Evolutionary conservation across 2,329 filamentous ascomycete genomes (phyloP).

Genomic region (Aspergillus ibericus): DNA sequence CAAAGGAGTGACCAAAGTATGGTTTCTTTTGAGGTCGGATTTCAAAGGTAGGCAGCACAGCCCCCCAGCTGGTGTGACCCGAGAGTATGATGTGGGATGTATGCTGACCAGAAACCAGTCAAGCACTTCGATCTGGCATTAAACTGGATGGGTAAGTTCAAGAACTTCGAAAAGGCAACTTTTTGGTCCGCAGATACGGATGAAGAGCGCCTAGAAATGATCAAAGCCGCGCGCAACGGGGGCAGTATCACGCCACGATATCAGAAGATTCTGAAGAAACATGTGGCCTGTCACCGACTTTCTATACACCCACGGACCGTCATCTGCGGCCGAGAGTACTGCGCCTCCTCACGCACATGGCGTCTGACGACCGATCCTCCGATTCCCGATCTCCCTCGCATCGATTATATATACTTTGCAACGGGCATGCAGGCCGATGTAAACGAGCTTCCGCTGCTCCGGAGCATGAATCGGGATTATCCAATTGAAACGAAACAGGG

Average conservation of each 20-base stretch:
- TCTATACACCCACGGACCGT: constrained; percentile 59
- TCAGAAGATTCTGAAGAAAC: constrained; percentile 64
- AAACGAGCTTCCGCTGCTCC: constrained; percentile 59
- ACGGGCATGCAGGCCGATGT: constrained; percentile 70
- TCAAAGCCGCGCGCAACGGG: constrained; percentile 66
- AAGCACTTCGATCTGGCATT: constrained; percentile 79
- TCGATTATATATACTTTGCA: constrained; percentile 73
- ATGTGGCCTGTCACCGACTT: constrained; percentile 55
- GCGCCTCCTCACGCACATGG: constrained; percentile 51
- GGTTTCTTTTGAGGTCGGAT: constrained; percentile 65
- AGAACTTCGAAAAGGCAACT: constrained; percentile 71
- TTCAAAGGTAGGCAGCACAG: constrained; percentile 42
- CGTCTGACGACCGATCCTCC: constrained; percentile 55
- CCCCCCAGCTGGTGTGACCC: background rate
- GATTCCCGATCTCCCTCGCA: constrained; percentile 48
- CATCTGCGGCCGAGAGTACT: constrained; percentile 55
- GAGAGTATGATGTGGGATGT: background rate
- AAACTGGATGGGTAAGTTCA: constrained; percentile 79
- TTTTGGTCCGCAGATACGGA: constrained; percentile 77
- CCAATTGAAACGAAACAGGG: constrained; percentile 65
- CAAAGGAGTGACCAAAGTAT: constrained; percentile 66
- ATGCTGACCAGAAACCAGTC: constrained; percentile 36
- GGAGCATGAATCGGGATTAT: constrained; percentile 58
- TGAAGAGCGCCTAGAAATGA: constrained; percentile 66
- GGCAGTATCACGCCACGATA: constrained; percentile 74